Base-by-base conservation (phyloP, 2,329 filamentous ascomycete species). In the Akanthomyces muscarius region DNA sequence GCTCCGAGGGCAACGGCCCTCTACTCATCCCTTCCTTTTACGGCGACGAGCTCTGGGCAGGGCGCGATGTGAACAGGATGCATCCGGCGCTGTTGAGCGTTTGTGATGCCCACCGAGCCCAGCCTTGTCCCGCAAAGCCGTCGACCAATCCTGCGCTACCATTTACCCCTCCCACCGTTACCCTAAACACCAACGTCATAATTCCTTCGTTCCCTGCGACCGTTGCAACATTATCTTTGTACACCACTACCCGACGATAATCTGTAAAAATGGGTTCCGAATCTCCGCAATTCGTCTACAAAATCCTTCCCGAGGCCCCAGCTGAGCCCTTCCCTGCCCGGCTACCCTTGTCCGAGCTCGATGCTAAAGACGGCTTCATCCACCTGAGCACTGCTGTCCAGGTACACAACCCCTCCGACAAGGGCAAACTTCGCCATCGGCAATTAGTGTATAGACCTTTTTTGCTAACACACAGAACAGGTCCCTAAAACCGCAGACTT, bases 1-100 rank as follows among this genome's bases (percentile, higher is more conserved):
- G 78, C 64, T 77, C 80, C 25, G 87, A 88, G 7, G 91, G 84
- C 38, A 85, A 77, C 33, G 90, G 89, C 10, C 83, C 85, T 65
- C 76, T 76, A 23, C 81, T 83, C 83, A 85, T 85, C 59, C 42
- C 64, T 36, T 38, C 44, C 7, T 33, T 21, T 21, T 5, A 7
- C n/a, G n/a, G n/a, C 45, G 45, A 45, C 8, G 7, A 28, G 33
- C 33, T 36, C 8, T 7, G 33, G 7, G 10, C 33, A 36, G 6
- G 33, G 33, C 33, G 10, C 33, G 7, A 36, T 36, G 33, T 36
- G 6, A 11, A 36, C 8, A 11, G 33, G 7, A 11, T 36, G 33
- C 33, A 36, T 36, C 33, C 33, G 33, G 33, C 33, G 33, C 33
- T 36, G 8, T 36, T 11, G 33, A 7, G 33, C 8, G 33, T 36